A percentile compares a stretch with the other conserved stretches of the same genome.
Conservation (phyloP, 2,329 filamentous ascomycete genomes). For the Alternaria triticina region DNA sequence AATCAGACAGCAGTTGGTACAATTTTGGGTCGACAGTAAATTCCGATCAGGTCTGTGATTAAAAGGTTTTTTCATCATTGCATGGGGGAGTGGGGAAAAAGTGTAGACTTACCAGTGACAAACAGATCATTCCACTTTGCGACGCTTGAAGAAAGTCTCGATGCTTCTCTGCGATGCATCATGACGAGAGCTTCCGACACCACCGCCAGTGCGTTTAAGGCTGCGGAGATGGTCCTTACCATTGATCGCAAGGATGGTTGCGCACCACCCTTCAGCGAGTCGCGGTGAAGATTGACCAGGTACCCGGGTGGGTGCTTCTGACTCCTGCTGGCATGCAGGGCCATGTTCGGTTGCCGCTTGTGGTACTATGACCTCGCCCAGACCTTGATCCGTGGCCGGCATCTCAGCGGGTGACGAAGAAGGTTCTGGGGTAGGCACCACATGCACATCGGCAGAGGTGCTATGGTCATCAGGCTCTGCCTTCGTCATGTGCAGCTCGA, state of each 20-base stretch:
- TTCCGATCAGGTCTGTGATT: constrained; percentile 88
- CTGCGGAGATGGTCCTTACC: constrained; percentile 72
- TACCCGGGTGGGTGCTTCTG: neutral
- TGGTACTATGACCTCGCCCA: neutral
- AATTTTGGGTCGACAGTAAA: constrained; percentile 71
- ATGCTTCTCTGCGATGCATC: constrained; percentile 79
- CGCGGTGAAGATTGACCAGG: neutral
- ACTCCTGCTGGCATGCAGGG: neutral
- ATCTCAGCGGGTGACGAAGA: constrained; percentile 1
- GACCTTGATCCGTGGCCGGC: neutral
- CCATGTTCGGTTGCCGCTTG: neutral
- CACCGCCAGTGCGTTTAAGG: constrained; percentile 79
- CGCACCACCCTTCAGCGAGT: constrained; percentile 50
- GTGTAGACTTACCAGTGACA: constrained; percentile 30
- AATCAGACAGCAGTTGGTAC: constrained; percentile 85
- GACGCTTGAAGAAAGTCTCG: constrained; percentile 76
- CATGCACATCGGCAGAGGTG: neutral
- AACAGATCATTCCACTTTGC: constrained; percentile 48
- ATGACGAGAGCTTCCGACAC: constrained; percentile 78
- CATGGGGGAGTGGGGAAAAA: constrained; percentile 23
- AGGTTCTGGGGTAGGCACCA: neutral
- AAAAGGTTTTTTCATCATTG: constrained; percentile 64
- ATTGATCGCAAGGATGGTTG: constrained; percentile 69
- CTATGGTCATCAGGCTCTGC: neutral
- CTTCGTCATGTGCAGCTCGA: constrained; percentile 54